phyloP scores from a whole-genome alignment of 1,139 yeast species.

The Blastobotrys arbuscula region DNA sequence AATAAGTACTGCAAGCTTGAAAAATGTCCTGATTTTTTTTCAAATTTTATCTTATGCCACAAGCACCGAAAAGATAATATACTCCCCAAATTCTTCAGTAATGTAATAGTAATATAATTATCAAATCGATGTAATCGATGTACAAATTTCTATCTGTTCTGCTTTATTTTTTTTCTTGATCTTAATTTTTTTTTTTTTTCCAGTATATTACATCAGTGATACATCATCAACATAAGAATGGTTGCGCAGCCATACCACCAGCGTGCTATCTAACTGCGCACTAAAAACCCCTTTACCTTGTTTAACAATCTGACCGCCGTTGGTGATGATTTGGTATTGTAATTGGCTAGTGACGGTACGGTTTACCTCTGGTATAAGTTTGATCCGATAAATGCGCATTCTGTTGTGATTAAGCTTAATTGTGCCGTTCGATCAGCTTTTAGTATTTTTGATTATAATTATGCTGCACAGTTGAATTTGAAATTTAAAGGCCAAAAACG shows the following conservation, averaged over 20 bases:
- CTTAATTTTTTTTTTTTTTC: background rate
- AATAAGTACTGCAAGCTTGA: no score
- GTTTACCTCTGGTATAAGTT: conserved; percentile 13
- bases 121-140: no score
- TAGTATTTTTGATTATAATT: no score
- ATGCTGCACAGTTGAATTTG: no score
- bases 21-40: no score
- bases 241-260: conserved; percentile 13
- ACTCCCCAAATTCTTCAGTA: no score
- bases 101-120: no score
- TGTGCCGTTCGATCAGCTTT: no score
- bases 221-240: conserved; percentile 15
- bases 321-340: conserved; percentile 10
- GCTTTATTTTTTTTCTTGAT: background rate
- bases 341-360: conserved; percentile 3
- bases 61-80: no score
- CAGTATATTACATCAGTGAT: conserved; percentile 6
- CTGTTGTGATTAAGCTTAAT: background rate
- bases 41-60: no score
- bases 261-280: conserved; percentile 12
- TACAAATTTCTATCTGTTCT: background rate
- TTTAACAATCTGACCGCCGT: conserved; percentile 14
- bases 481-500: no score
- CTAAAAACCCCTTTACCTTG: conserved; percentile 16
- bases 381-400: conserved; percentile 12